Evolutionary conservation across 2,329 filamentous ascomycete genomes (phyloP), one percentile per base, ranked within the genome.

Genomic region (Chaetomiaceae sp.): DNA sequence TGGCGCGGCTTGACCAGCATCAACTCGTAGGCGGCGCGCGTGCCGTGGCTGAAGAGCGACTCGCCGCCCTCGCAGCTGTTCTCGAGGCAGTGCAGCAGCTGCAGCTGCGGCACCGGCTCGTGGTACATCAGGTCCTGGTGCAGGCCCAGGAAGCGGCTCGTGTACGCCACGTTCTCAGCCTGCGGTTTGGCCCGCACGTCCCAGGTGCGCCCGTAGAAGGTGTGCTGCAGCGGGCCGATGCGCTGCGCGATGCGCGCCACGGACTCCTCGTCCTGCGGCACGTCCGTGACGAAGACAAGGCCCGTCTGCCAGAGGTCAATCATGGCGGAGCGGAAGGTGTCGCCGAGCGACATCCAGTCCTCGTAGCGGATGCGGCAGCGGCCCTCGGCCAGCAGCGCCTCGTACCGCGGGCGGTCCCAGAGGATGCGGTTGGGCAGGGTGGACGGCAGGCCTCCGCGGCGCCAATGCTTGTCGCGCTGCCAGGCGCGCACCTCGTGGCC

Each of bases 71-170:
- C 68, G 55, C 82, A 84, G 1, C 81, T 84, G 58, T 94, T 95
- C 52, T 85, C 78, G 34, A 97, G 73, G 60, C 89, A 96, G 67
- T 97, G 93, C 4, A 97, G 78, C 19, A 97, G 71, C 65, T 98
- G 91, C 42, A 93, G 79, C 26, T 83, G 81, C 0, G 91, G 91
- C 3, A 87, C 81, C 41, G 87, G 78, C 12, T 76, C 69, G 66
- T 93, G 84, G 68, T 97, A 97, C 45, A 96, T 74, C 33, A 97
- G 75, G 62, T 97, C 93, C 79, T 95, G 93, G 68, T 98, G 93
- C 38, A 96, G 81, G 14, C 86, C 87, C 1, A 97, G 79, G 59
- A 83, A 83, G 39, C 83, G 76, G 59, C 78, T 83, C 1, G 91
- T 96, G 68, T 97, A 89, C 9, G 93, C 91, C 4, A 96, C 86